Evolutionary conservation across 257 asterid genomes (phyloP), one percentile per base, ranked within the genome.

Genomic region (Capsicum baccatum): DNA sequence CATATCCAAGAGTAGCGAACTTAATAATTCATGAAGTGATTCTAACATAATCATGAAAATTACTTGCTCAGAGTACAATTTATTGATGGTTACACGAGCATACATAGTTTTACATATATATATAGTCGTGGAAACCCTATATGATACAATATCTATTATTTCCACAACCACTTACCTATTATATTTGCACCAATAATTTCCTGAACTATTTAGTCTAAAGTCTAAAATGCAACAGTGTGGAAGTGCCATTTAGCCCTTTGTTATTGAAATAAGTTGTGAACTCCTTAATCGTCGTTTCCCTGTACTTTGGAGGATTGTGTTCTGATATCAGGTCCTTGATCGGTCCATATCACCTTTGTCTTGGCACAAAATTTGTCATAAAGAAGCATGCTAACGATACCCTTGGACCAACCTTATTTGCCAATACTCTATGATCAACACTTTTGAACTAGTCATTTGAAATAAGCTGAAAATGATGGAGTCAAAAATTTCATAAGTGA

Each of bases 281-380:
- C 12, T 86, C 48, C 6, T 80, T 59, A 48, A 83, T 84, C 0
- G 87, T 86, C 10, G 87, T 87, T 66, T 84, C 87, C 73, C 48
- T 84, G 80, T 87, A 87, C 64, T 81, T 87, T 9, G 82, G 87
- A 35, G 89, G 87, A 84, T 87, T 84, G 0, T 87, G 87, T 14
- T 71, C 84, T 0, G 85, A 81, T 54, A 84, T 10, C 44, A 87
- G 12, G 82, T 87, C 82, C 78, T 64, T 66, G 2, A 84, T 87
- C 0, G 87, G 89, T 17, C 87, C 89, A 81, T 84, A 87, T 26
- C 76, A 15, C 69, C 63, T 87, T 17, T 82, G 21, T 17, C 70
- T 79, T 47, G 87, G 83, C 9, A 81, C 11, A 80, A 84, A 55
- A 44, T 83, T 74, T 47, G 89, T 84, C 54, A 67, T 84, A 54